Percentiles rank a stretch among this genome's conserved stretches.
Evolutionary conservation across 129 eudicot species (phyloP).

Genomic region (Escallonia herrerae): DNA sequence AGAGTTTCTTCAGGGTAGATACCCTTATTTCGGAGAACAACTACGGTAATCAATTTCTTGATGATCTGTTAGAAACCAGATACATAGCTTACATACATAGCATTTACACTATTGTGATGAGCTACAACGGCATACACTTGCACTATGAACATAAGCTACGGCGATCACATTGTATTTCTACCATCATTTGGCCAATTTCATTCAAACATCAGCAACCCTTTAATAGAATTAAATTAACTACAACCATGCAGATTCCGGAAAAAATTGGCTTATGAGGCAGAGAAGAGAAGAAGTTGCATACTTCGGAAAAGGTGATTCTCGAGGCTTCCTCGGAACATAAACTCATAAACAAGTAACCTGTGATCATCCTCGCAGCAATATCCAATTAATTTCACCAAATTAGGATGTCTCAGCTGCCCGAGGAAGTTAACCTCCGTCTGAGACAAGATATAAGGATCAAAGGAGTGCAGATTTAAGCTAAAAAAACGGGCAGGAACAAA

Average conservation of each 20-base stretch:
- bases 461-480: constrained; percentile 1
- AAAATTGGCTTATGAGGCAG: background rate
- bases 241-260: background rate
- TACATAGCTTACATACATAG: too few relatives aligned
- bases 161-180: too few relatives aligned
- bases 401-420: constrained; percentile 89
- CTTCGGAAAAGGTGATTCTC: constrained; percentile 91
- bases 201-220: too few relatives aligned
- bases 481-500: background rate
- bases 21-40: too few relatives aligned
- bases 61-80: too few relatives aligned
- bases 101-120: too few relatives aligned
- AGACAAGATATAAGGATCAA: background rate
- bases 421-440: constrained; percentile 94
- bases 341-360: constrained; percentile 89
- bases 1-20: too few relatives aligned
- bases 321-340: constrained; percentile 96
- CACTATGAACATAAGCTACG: too few relatives aligned
- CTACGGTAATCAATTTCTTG: too few relatives aligned
- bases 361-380: constrained; percentile 97
- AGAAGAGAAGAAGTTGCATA: constrained; percentile 35
- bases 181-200: too few relatives aligned
- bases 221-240: too few relatives aligned
- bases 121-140: background rate
- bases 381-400: constrained; percentile 92